phyloP scores from a whole-genome alignment of 129 eudicot species.

The Tagetes patula region DNA sequence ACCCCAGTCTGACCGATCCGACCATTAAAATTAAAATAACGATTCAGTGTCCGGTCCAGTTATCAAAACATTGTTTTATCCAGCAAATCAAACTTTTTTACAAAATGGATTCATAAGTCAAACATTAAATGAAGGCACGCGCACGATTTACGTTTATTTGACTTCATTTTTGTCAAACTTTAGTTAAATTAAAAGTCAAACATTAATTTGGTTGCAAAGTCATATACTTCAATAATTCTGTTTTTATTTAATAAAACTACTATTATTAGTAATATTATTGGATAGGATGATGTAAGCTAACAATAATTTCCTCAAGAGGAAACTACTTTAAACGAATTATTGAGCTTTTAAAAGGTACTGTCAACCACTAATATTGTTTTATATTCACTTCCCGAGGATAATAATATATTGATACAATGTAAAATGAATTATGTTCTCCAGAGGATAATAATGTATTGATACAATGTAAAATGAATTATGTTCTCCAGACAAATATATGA shows the following conservation, averaged over 20 bases:
- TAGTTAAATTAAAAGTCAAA: constrained; percentile 17
- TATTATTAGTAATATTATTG: constrained; percentile 27
- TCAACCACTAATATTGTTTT: constrained; percentile 1
- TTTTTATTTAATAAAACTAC: constrained; percentile 7
- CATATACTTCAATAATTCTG: constrained; percentile 25
- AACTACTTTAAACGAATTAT: constrained; percentile 14
- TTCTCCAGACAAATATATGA: not conserved
- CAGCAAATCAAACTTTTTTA: no score
- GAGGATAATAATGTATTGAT: not conserved
- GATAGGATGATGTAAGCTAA: constrained; percentile 4
- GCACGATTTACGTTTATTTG: constrained; percentile 16
- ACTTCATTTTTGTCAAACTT: constrained; percentile 20
- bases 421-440: not conserved
- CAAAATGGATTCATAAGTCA: not conserved
- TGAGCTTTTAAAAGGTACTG: not conserved
- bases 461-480: not conserved
- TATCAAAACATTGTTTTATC: no score
- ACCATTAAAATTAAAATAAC: no score
- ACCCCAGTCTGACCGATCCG: no score
- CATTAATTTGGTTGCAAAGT: constrained; percentile 17
- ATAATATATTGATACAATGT: not conserved
- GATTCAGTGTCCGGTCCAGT: no score
- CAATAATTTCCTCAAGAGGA: constrained; percentile 13
- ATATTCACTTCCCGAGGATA: not conserved
- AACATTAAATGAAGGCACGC: constrained; percentile 22